A percentile compares a stretch with the other conserved stretches of the same genome.
Evolutionary conservation across 106 monocot species (phyloP).

Genomic region (Vanilla planifolia): DNA sequence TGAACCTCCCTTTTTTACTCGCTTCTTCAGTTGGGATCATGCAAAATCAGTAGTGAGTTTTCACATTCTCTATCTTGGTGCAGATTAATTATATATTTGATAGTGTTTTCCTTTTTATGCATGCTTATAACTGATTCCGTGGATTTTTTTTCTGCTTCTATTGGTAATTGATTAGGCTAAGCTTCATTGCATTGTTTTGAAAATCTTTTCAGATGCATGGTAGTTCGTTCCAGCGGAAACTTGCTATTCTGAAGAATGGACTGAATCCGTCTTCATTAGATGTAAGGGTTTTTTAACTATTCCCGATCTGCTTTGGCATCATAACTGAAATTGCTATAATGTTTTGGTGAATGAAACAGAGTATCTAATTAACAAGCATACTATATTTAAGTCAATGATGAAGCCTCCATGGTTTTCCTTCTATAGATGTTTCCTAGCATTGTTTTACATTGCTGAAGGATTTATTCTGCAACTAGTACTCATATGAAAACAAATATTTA

Average conservation of each 20-base stretch:
- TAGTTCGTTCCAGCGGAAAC: conserved; percentile 89
- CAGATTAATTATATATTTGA: background rate
- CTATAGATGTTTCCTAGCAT: no score
- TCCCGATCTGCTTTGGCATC: no score
- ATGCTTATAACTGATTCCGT: background rate
- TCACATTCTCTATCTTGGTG: background rate
- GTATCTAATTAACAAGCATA: no score
- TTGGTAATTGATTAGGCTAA: background rate
- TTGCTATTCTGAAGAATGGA: conserved; percentile 79
- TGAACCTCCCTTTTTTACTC: conserved; percentile 89
- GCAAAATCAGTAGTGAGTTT: conserved; percentile 71
- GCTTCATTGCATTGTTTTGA: background rate
- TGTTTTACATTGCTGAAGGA: no score
- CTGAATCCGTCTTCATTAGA: conserved; percentile 40
- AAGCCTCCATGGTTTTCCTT: no score
- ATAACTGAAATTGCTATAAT: no score
- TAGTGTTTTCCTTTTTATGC: background rate
- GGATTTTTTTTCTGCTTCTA: background rate
- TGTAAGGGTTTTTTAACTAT: conserved; percentile 32
- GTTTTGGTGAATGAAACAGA: no score
- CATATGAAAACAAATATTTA: no score
- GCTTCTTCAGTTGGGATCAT: conserved; percentile 92
- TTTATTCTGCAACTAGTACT: no score
- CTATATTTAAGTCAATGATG: no score
- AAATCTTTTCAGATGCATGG: conserved; percentile 84